These are phyloP conservation scores for Sphagnum fallax DNA, from an alignment of 228 moss, liverwort and hornwort species.

Conservation along the genomic window DNA sequence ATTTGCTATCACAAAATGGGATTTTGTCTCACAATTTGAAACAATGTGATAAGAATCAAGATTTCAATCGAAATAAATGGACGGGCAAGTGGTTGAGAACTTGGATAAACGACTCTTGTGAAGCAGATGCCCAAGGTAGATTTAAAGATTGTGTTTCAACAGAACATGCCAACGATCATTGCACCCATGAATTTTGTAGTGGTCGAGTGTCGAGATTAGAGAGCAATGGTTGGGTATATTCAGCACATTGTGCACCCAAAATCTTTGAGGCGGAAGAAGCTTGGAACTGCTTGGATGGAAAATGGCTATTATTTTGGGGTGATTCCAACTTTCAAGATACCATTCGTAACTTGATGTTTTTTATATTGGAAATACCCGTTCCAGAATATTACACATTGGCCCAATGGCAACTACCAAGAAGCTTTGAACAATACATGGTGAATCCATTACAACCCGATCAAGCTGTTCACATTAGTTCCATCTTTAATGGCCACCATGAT, in stretches of 20 bases:
- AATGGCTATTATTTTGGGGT: conserved; percentile 25
- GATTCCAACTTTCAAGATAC: conserved; percentile 21
- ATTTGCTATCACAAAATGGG: background rate
- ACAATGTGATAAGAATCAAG: background rate
- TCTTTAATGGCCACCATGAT: conserved; percentile 24
- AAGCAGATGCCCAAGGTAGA: conserved; percentile 8
- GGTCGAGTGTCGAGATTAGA: conserved; percentile 1
- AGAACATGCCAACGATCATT: conserved; percentile 4
- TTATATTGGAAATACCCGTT: conserved; percentile 6
- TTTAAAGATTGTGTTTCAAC: conserved; percentile 8
- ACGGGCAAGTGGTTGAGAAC: conserved; percentile 15
- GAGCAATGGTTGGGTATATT: conserved; percentile 14
- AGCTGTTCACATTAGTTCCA: conserved; percentile 5
- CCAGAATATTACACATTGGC: conserved; percentile 2
- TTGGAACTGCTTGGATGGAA: conserved; percentile 15
- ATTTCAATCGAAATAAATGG: conserved; percentile 17
- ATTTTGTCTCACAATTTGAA: background rate
- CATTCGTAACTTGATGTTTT: conserved; percentile 6
- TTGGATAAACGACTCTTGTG: conserved; percentile 12
- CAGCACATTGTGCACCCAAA: conserved; percentile 12
- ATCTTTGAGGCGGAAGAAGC: conserved; percentile 13
- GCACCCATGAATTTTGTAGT: conserved; percentile 3
- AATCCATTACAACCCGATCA: conserved; percentile 7
- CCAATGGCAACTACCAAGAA: conserved; percentile 1
- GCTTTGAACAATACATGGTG: background rate